A percentile compares a stretch with the other conserved stretches of the same genome.
Conservation (phyloP, 169 alveolate species). For the Plasmodium fragile region DNA sequence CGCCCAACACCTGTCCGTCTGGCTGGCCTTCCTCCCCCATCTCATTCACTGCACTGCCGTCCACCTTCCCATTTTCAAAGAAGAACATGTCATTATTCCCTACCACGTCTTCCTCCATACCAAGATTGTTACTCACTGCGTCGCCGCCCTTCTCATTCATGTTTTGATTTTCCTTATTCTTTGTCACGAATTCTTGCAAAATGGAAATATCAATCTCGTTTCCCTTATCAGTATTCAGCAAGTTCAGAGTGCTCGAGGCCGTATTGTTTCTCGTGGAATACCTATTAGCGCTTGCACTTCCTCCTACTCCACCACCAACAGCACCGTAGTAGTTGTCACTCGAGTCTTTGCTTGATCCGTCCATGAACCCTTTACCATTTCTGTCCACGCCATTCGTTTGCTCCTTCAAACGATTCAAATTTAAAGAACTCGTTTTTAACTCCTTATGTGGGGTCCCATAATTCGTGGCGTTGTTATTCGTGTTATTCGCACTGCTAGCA, state of each 20-base stretch:
- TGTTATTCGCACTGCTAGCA: slow-evolving; percentile 40
- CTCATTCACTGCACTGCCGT: neutral
- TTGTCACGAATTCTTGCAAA: slow-evolving; percentile 52
- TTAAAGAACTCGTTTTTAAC: slow-evolving; percentile 61
- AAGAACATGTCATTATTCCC: neutral
- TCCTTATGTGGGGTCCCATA: slow-evolving; percentile 25
- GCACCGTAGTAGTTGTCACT: slow-evolving; percentile 30
- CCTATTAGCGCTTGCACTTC: neutral
- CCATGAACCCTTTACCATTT: slow-evolving; percentile 13
- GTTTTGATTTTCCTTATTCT: slow-evolving; percentile 15
- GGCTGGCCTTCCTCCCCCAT: neutral
- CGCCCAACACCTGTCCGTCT: neutral
- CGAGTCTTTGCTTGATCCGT: slow-evolving; percentile 57
- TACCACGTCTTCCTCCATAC: slow-evolving; percentile 4
- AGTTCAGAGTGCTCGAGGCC: neutral
- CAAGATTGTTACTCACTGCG: neutral
- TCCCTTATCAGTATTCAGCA: neutral
- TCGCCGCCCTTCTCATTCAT: slow-evolving; percentile 5
- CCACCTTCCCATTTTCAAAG: neutral
- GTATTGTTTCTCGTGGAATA: slow-evolving; percentile 40
- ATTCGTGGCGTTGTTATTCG: neutral
- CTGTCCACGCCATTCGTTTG: slow-evolving; percentile 7
- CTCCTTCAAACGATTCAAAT: slow-evolving; percentile 36
- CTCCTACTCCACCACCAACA: neutral
- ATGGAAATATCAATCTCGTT: slow-evolving; percentile 60